These are phyloP conservation scores for Groenewaldozyma sp. DNA, from an alignment of 1,139 yeast genomes.

Conservation along the genomic window DNA sequence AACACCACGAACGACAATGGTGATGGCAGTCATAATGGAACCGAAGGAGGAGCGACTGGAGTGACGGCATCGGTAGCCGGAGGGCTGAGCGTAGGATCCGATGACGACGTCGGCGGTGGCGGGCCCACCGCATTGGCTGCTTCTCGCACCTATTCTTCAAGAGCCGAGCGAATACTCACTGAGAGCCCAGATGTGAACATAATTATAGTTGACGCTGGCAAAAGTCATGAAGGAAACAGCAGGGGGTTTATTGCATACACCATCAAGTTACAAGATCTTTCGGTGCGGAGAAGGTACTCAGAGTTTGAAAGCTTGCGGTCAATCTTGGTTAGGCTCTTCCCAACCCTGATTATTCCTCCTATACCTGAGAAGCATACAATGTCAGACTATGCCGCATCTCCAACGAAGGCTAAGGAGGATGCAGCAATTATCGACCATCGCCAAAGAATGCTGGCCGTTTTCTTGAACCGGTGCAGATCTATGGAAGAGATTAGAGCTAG, in stretches of 20 bases:
- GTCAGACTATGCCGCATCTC: conserved; percentile 41
- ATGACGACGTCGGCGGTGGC: conserved; percentile 4
- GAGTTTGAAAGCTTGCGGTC: conserved; percentile 81
- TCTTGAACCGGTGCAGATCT: conserved; percentile 64
- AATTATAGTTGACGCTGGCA: conserved; percentile 66
- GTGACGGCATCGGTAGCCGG: not conserved
- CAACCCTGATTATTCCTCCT: conserved; percentile 80
- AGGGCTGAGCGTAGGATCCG: no score
- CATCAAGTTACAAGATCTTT: conserved; percentile 48
- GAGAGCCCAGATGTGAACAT: conserved; percentile 34
- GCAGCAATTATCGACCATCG: conserved; percentile 47
- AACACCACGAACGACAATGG: not conserved
- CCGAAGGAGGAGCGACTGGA: conserved; percentile 3
- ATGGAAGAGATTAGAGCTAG: conserved; percentile 49
- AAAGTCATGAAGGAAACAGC: conserved; percentile 65
- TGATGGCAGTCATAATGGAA: conserved; percentile 2
- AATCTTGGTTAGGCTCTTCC: conserved; percentile 62
- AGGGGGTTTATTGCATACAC: conserved; percentile 74
- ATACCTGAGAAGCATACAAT: conserved; percentile 86
- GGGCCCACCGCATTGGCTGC: conserved; percentile 1
- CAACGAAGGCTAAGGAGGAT: conserved; percentile 51
- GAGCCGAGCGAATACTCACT: conserved; percentile 31
- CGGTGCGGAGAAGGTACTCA: conserved; percentile 76
- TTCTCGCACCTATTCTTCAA: conserved; percentile 23
- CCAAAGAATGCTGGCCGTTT: conserved; percentile 66